Evolutionary conservation across 495 filamentous ascomycete genomes (phyloP).

Genomic region (Trichocladium uniseriatum): DNA sequence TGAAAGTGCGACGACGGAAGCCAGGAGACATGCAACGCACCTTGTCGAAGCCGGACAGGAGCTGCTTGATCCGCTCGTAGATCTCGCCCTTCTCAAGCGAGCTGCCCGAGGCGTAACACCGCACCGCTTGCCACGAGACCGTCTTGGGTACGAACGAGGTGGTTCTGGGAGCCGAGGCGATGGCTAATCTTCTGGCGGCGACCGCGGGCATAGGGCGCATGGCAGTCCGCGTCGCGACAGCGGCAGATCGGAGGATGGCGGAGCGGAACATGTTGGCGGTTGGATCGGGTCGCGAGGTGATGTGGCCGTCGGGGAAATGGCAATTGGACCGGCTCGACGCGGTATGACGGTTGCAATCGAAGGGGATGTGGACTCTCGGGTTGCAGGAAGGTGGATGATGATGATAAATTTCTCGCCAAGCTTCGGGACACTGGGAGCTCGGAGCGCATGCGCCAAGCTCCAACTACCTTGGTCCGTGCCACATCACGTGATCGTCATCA

Average conservation of each 20-base stretch:
- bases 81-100: conserved; percentile 74
- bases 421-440: conserved; percentile 13
- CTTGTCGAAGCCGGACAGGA: conserved; percentile 95
- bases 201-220: conserved; percentile 50
- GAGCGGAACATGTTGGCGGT: conserved; percentile 69
- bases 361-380: conserved; percentile 13
- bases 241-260: conserved; percentile 59
- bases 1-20: neutral
- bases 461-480: conserved; percentile 10
- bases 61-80: conserved; percentile 82
- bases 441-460: conserved; percentile 4
- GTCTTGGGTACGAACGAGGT: conserved; percentile 33
- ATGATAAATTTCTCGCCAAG: conserved; percentile 40
- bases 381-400: conserved; percentile 13
- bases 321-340: conserved; percentile 5
- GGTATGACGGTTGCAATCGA: conserved; percentile 1
- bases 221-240: conserved; percentile 43
- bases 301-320: conserved; percentile 9
- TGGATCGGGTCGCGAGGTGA: neutral
- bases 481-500: conserved; percentile 9
- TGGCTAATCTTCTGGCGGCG: conserved; percentile 44
- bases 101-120: conserved; percentile 78
- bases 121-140: conserved; percentile 50
- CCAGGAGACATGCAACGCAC: conserved; percentile 42
- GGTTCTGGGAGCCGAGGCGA: conserved; percentile 35